phyloP scores from a whole-genome alignment of 2,329 filamentous ascomycete genomes.

The Exophiala viscosa region DNA sequence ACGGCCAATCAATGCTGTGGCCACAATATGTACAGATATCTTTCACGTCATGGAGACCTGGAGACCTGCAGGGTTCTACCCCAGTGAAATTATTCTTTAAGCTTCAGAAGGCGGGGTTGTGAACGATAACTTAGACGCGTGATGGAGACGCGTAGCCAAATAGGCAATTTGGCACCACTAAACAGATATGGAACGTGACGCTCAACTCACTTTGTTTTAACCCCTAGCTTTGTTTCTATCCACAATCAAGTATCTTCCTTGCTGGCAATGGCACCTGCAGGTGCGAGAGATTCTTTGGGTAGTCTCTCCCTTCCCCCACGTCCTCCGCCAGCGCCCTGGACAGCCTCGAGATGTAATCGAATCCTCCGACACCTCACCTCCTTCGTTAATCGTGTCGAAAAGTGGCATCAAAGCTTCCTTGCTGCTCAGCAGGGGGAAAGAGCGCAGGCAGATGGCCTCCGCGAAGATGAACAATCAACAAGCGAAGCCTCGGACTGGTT shows the following conservation, averaged over 20 bases:
- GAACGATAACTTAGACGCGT: no score
- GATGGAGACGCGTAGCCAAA: no score
- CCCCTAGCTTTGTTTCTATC: neutral
- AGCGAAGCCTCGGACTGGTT: neutral
- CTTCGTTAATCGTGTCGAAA: constrained; percentile 14
- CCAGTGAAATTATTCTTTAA: no score
- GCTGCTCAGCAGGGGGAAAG: neutral
- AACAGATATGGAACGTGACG: no score
- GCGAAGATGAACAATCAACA: neutral
- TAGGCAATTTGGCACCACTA: no score
- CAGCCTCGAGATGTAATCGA: constrained; percentile 14
- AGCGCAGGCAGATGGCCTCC: neutral
- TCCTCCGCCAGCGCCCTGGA: constrained; percentile 14
- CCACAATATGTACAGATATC: neutral
- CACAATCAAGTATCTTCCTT: neutral
- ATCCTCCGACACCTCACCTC: constrained; percentile 8
- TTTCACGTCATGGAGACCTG: no score
- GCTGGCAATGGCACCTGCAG: neutral
- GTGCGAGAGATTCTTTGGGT: neutral
- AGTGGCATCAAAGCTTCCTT: constrained; percentile 15
- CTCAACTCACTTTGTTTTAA: no score
- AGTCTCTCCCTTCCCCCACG: neutral
- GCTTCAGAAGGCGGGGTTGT: no score
- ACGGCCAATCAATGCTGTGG: neutral
- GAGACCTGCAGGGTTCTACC: no score